These are phyloP conservation scores for Hordeum marinum DNA, from an alignment of 176 grass and related monocot species.

Conservation along the genomic window DNA sequence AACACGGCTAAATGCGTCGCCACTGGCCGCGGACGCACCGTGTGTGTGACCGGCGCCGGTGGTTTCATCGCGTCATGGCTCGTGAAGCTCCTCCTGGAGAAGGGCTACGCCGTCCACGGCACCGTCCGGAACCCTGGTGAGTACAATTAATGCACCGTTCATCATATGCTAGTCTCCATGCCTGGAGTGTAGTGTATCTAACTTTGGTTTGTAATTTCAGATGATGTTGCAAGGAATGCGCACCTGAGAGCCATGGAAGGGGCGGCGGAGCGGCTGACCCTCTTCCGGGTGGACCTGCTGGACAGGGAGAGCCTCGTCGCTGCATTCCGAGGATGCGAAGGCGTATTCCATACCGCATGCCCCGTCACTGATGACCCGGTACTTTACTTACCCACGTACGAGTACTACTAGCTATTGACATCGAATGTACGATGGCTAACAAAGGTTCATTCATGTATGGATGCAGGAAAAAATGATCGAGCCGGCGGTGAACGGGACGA, in stretches of 20 bases:
- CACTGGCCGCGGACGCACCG: neutral
- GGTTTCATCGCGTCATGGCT: constrained; percentile 72
- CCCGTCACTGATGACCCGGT: constrained; percentile 54
- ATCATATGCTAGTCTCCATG: neutral
- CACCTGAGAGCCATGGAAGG: constrained; percentile 36
- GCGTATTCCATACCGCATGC: constrained; percentile 54
- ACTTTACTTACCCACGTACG: neutral
- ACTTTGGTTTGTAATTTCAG: neutral
- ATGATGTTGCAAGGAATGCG: constrained; percentile 41
- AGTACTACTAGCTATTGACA: neutral
- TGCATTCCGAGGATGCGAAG: constrained; percentile 45
- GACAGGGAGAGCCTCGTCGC: constrained; percentile 36
- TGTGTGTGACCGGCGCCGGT: constrained; percentile 54
- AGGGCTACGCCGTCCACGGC: constrained; percentile 45
- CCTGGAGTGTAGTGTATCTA: neutral
- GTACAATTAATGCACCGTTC: neutral
- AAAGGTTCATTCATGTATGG: neutral
- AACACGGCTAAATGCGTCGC: neutral
- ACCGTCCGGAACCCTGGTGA: constrained; percentile 53
- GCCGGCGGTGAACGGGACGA: constrained; percentile 29
- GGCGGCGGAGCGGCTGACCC: constrained; percentile 30
- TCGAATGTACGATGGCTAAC: neutral
- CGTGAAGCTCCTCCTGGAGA: constrained; percentile 63
- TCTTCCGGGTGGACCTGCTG: constrained; percentile 37
- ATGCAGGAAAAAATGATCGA: constrained; percentile 32